Evolutionary conservation across 371 early-diverging fungal genomes (phyloP), one percentile per base, ranked within the genome.

Genomic region (Rhizopus microsporus): DNA sequence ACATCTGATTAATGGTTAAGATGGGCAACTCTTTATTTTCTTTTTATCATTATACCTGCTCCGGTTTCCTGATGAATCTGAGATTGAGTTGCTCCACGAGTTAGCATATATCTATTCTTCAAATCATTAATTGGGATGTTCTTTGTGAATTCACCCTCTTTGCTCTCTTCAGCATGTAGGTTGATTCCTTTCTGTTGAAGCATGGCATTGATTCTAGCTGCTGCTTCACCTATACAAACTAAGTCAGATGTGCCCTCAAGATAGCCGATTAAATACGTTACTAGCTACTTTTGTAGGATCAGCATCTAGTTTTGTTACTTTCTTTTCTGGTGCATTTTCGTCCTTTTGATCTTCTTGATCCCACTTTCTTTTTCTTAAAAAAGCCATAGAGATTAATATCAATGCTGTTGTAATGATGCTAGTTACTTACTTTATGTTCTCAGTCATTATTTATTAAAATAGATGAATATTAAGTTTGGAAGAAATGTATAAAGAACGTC

Each of bases 81-180:
- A 7, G 80, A 67, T 67, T 93, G 93, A 0, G 90, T 88, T 0
- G 86, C 77, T 15, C 89, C 86, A 56, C 92, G 88, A 4, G 93
- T 92, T 43, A 94, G 69, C 56, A 83, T 68, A 67, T 92, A 93
- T 32, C 93, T 82, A 62, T 93, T 89, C 51, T 83, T 84, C 17
- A 91, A 71, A 58, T 91, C 87, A 68, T 94, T 94, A 64, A 94
- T 94, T 43, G 86, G 85, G 55, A 92, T 82, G 35, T 88, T 81
- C 23, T 71, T 72, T 7, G 77, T 70, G 51, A 85, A 87, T 51
- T 81, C 87, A 17, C 75, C 73, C 53, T 71, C 72, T 17, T 64
- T 50, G 13, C 39, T 39, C 3, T 62, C 68, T 39, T 68, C 50
- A 5, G 50, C 61, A 38, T 60, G 46, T 0, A 54, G 31, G 4